Evolutionary conservation across 73 alveolate species (phyloP), one percentile per base, ranked within the genome.

Genomic region (Symbiodinium natans): DNA sequence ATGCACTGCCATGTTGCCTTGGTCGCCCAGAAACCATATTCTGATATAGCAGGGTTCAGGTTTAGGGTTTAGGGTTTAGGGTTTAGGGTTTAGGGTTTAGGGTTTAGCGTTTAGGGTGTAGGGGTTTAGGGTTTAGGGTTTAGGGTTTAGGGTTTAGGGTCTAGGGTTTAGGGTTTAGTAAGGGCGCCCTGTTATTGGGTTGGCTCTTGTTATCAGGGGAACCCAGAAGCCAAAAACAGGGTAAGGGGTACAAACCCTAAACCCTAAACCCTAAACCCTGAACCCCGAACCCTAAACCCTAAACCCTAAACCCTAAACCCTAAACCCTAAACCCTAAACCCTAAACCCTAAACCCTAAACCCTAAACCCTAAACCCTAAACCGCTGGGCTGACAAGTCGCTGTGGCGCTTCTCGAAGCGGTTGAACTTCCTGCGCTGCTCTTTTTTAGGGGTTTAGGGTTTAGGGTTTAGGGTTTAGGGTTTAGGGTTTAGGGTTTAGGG

Each of bases 381-480:
- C 15, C 38, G 19, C 34, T 46, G 9, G 15, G 42, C 39, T 33
- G 99, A 99, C 92, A 99, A 86, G 99, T 99, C 99, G 99, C 98
- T 99, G 99, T 99, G 99, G 92, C 99, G 99, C 99, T 99, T 99
- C 99, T 99, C 99, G 98, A 99, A 99, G 99, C 99, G 99, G 99
- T 99, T 99, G 99, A 99, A 99, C 93, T 96, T 96, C 98, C 99
- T 99, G 56, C 2, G 56, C 23, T 4, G 7, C 39, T 8, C 5
- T 33, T 29, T 6, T 46, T 46, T 46, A 46, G 59, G 59, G 59
- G 59, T 46, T 46, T 46, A 46, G 59, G 59, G 59, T 46, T 46
- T 46, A 46, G 6, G 59, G 59, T 13, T 46, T 46, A 9, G 13
- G 59, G 13, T 46, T 6, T 46, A 46, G 59, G 59, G 59, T 46